Percentiles rank a stretch among this genome's conserved stretches.
Conservation (phyloP, 78 protist genomes). For the Chrysochromulina tobinii region DNA sequence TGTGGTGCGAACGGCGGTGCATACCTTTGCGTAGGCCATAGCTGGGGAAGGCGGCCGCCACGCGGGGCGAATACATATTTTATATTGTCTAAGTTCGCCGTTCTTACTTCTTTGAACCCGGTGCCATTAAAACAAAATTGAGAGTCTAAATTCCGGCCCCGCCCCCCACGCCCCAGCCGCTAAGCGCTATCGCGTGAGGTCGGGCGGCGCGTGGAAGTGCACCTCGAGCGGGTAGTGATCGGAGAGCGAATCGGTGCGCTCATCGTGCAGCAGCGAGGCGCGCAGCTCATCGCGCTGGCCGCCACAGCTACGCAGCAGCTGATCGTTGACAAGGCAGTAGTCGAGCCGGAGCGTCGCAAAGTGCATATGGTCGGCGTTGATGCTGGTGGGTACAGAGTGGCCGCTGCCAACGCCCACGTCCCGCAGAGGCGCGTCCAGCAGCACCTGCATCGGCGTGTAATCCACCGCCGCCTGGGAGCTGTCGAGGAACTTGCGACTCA, state of each 20-base stretch:
- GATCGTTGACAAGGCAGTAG: not conserved
- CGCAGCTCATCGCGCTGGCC: not conserved
- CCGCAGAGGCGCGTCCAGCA: not conserved
- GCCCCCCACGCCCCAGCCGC: too few relatives aligned
- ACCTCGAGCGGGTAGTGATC: not conserved
- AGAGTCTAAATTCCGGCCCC: too few relatives aligned
- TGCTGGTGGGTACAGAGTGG: not conserved
- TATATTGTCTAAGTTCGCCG: too few relatives aligned
- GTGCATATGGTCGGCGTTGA: not conserved
- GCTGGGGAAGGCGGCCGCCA: too few relatives aligned
- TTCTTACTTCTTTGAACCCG: too few relatives aligned
- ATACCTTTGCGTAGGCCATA: too few relatives aligned
- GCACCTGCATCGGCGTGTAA: not conserved
- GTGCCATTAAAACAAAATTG: too few relatives aligned
- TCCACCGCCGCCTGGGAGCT: not conserved
- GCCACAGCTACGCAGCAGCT: not conserved
- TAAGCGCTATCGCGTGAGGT: too few relatives aligned
- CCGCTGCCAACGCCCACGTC: not conserved
- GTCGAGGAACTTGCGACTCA: not conserved
- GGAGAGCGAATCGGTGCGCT: not conserved
- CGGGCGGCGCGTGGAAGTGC: too few relatives aligned
- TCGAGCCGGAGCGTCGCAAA: not conserved
- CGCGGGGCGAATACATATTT: too few relatives aligned
- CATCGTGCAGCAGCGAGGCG: not conserved
- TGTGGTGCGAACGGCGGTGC: too few relatives aligned